Percentiles rank a stretch among this genome's conserved stretches.
Conservation (phyloP, 2,329 filamentous ascomycete genomes). For the Ophiostoma montium region DNA sequence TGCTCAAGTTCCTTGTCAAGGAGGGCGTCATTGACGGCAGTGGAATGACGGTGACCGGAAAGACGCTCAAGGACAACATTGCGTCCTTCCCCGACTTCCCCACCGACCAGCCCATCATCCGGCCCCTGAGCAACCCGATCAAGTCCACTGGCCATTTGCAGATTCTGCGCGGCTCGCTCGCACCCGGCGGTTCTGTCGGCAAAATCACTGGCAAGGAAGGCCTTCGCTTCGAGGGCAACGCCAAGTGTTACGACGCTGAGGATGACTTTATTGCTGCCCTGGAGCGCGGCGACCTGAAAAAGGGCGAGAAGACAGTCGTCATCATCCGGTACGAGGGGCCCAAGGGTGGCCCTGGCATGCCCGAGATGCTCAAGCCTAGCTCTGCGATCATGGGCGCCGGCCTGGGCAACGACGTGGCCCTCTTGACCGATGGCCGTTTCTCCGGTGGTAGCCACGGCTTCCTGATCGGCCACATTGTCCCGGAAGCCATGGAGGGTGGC, state of each 20-base stretch:
- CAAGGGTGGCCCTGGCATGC: slow-evolving; percentile 88
- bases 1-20: slow-evolving; percentile 76
- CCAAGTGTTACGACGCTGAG: slow-evolving; percentile 74
- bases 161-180: slow-evolving; percentile 73
- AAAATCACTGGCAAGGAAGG: slow-evolving; percentile 95
- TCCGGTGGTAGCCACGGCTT: slow-evolving; percentile 75
- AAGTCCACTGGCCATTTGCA: slow-evolving; percentile 79
- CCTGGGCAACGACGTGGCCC: slow-evolving; percentile 59
- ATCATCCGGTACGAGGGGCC: slow-evolving; percentile 90
- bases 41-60: slow-evolving; percentile 75
- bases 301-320: slow-evolving; percentile 76
- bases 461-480: slow-evolving; percentile 76
- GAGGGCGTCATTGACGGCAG: slow-evolving; percentile 69
- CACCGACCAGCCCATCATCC: slow-evolving; percentile 68
- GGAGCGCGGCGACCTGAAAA: slow-evolving; percentile 62
- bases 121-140: slow-evolving; percentile 67
- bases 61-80: slow-evolving; percentile 79
- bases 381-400: slow-evolving; percentile 87
- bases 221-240: slow-evolving; percentile 65
- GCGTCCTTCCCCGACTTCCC: slow-evolving; percentile 60
- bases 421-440: slow-evolving; percentile 64
- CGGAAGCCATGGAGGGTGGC: slow-evolving; percentile 73
- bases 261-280: slow-evolving; percentile 65
- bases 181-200: slow-evolving; percentile 74
- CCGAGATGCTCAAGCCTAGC: slow-evolving; percentile 86